Percentiles rank a stretch among this genome's conserved stretches.
Conservation (phyloP, 495 filamentous ascomycete genomes). For the Massariosphaeria phaeospora region DNA sequence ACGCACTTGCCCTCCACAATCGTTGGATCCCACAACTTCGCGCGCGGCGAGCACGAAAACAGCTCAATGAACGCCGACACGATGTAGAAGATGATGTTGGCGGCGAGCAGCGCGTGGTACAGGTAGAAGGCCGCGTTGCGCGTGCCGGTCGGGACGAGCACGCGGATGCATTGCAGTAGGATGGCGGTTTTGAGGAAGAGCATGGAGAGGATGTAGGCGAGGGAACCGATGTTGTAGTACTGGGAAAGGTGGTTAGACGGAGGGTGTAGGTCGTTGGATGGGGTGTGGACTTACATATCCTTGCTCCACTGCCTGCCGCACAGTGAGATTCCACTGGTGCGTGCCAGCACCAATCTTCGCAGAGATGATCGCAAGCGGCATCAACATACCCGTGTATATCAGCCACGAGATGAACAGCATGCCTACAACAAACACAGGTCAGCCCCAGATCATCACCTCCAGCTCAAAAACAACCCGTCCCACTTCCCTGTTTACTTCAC, state of each 20-base stretch:
- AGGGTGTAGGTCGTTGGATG: too few relatives aligned
- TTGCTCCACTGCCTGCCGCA: too few relatives aligned
- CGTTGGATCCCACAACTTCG: background rate
- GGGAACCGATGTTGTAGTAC: too few relatives aligned
- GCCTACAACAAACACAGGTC: too few relatives aligned
- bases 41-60: background rate
- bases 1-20: too few relatives aligned
- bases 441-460: too few relatives aligned
- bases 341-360: background rate
- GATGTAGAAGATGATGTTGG: slow-evolving; percentile 4
- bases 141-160: background rate
- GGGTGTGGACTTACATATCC: too few relatives aligned
- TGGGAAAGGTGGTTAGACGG: too few relatives aligned
- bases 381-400: background rate
- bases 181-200: background rate
- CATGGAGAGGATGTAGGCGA: background rate
- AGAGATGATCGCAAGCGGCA: background rate
- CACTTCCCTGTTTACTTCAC: too few relatives aligned
- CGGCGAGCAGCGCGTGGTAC: background rate
- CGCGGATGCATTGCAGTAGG: background rate
- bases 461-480: too few relatives aligned
- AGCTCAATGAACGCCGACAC: background rate
- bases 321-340: background rate
- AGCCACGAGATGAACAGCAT: too few relatives aligned
- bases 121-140: background rate